A percentile compares a stretch with the other conserved stretches of the same genome.
phyloP scores from a whole-genome alignment of 768 basidiomycete species.

The Cubamyces lactineus region DNA sequence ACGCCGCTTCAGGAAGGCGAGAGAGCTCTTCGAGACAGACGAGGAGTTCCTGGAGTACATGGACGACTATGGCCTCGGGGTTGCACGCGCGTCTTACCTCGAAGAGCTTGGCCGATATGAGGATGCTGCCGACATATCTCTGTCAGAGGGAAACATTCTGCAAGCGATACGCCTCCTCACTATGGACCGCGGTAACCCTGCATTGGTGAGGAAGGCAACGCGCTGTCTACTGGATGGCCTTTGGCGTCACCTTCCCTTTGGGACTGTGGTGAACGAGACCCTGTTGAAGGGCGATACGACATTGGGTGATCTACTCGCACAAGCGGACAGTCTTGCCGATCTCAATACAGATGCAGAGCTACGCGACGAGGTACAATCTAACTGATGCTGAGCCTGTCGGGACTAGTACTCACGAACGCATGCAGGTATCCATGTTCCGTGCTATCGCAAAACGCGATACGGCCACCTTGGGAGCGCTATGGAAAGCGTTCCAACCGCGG shows the following conservation, averaged over 20 bases:
- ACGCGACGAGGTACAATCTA: slow-evolving; percentile 18
- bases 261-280: slow-evolving; percentile 20
- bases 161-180: slow-evolving; percentile 54
- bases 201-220: slow-evolving; percentile 40
- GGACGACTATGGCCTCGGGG: slow-evolving; percentile 55
- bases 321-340: background rate
- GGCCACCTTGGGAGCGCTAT: slow-evolving; percentile 36
- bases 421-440: slow-evolving; percentile 40
- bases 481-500: slow-evolving; percentile 35
- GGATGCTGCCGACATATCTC: slow-evolving; percentile 57
- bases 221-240: slow-evolving; percentile 46
- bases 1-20: slow-evolving; percentile 44
- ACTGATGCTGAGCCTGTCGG: background rate
- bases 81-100: slow-evolving; percentile 50
- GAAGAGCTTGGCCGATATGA: slow-evolving; percentile 43
- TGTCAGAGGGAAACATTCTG: slow-evolving; percentile 48
- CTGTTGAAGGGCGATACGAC: slow-evolving; percentile 4
- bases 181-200: slow-evolving; percentile 33
- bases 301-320: slow-evolving; percentile 1
- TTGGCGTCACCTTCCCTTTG: slow-evolving; percentile 52
- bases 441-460: slow-evolving; percentile 35
- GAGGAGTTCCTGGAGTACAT: slow-evolving; percentile 62
- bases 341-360: background rate
- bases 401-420: too few relatives aligned
- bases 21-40: slow-evolving; percentile 49